A percentile compares a stretch with the other conserved stretches of the same genome.
Evolutionary conservation across 1,139 yeast genomes (phyloP).

Genomic region (Sugiyamaella xylanicola): DNA sequence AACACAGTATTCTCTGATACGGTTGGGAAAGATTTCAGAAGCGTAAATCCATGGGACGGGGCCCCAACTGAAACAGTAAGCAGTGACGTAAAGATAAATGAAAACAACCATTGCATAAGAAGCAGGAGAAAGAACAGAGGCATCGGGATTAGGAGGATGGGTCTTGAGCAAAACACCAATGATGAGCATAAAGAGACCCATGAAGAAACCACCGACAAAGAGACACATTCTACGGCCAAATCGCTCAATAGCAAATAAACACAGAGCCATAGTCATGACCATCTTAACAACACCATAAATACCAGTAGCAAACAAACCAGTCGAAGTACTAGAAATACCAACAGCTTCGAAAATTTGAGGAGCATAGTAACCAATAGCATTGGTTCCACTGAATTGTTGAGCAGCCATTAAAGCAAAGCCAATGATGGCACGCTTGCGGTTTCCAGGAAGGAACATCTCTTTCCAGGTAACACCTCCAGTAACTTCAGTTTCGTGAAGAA

Average conservation of each 20-base stretch:
- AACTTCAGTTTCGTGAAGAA: constrained; percentile 49
- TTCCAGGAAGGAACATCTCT: constrained; percentile 53
- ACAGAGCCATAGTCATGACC: constrained; percentile 46
- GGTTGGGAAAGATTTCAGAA: constrained; percentile 58
- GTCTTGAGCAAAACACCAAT: constrained; percentile 34
- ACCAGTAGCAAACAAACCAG: constrained; percentile 52
- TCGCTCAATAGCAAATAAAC: constrained; percentile 51
- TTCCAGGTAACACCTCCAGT: constrained; percentile 41
- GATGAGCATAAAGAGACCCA: constrained; percentile 44
- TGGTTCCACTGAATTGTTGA: constrained; percentile 74
- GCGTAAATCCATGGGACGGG: constrained; percentile 62
- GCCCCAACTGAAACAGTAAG: constrained; percentile 73
- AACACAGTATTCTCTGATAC: constrained; percentile 57
- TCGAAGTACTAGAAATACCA: constrained; percentile 43
- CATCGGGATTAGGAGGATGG: constrained; percentile 22
- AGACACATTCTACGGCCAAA: constrained; percentile 57
- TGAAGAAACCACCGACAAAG: constrained; percentile 46
- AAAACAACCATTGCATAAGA: constrained; percentile 27
- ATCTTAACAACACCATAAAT: constrained; percentile 56
- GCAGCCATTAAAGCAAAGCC: constrained; percentile 65
- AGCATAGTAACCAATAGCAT: constrained; percentile 57
- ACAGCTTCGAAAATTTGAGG: constrained; percentile 47
- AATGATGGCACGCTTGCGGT: constrained; percentile 52
- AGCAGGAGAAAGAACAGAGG: constrained; percentile 16
- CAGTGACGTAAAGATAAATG: constrained; percentile 49